Evolutionary conservation across 2,329 filamentous ascomycete genomes (phyloP), one percentile per base, ranked within the genome.

Genomic region (Xylaria sp.): DNA sequence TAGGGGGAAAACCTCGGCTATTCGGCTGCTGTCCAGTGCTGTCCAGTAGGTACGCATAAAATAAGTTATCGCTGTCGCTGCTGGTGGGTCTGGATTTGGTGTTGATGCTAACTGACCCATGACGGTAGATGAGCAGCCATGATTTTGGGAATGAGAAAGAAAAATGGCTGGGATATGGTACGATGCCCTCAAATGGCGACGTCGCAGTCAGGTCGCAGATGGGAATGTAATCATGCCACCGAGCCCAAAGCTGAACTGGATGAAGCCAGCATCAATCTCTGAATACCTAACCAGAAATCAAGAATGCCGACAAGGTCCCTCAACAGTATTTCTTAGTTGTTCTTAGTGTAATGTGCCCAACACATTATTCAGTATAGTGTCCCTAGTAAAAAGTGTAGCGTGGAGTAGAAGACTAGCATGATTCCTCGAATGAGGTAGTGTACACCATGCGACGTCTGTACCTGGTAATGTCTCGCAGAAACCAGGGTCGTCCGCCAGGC

Each of bases 401-500:
- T 31, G 28, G 28, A 31, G 28, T 31, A 9, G 28, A 17, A 35
- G 28, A 47, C 28, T 28, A 40, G 40, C 19, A 33, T 49, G n/a
- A n/a, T n/a, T n/a, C n/a, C n/a, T n/a, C n/a, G n/a, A n/a, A n/a
- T n/a, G n/a, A n/a, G n/a, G n/a, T n/a, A n/a, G n/a, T 53, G 14
- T 42, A n/a, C 35, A 17, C 45, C 52, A 47, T n/a, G 28, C 21
- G 15, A 37, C n/a, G 31, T 21, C 15, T 50, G 51, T 51, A 56
- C 53, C 47, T 49, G 25, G 15, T 56, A 55, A 64, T 66, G 61
- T 66, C 64, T 61, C 54, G 61, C 61, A 67, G 65, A 53, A 63
- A 38, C 53, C 14, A 53, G 62, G 56, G 46, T 57, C 50, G 47
- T 31, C 54, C 31, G 25, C 59, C 59, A 63, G 60, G 50, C 21